Conservation (phyloP, 306 rosid genomes). For the Betula pendula region DNA sequence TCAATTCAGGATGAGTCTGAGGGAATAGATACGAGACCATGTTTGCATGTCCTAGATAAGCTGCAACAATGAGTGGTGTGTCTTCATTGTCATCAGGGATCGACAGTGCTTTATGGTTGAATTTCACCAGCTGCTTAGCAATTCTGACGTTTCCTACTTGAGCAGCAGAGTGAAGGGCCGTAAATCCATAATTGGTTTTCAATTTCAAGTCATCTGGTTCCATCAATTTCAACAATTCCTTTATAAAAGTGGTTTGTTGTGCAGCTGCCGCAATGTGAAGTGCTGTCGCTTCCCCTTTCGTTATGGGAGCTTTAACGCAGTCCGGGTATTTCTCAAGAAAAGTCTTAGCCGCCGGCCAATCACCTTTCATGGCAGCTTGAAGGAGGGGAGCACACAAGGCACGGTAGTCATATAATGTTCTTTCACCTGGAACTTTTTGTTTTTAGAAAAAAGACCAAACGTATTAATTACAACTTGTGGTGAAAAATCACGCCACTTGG, state of each 20-base stretch:
- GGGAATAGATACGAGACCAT: neutral
- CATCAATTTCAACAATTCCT: neutral
- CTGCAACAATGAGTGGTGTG: slow-evolving; percentile 7
- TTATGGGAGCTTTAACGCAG: neutral
- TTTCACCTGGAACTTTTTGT: too few relatives aligned
- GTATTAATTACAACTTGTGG: too few relatives aligned
- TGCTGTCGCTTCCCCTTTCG: neutral
- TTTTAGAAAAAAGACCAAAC: too few relatives aligned
- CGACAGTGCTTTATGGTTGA: neutral
- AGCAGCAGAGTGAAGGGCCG: neutral
- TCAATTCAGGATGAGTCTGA: neutral
- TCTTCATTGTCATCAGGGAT: neutral
- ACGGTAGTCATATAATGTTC: neutral
- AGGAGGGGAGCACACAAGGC: too few relatives aligned
- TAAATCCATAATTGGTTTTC: neutral
- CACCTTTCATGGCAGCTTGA: neutral
- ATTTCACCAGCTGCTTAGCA: neutral
- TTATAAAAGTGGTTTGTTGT: neutral
- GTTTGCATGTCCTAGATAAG: neutral
- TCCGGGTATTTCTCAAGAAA: neutral
- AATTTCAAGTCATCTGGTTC: neutral
- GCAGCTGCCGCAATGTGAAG: neutral
- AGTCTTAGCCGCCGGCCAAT: neutral
- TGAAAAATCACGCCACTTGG: too few relatives aligned
- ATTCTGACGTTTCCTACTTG: neutral